Evolutionary conservation across 257 asterid species (phyloP).

Genomic region (Capsicum pubescens): DNA sequence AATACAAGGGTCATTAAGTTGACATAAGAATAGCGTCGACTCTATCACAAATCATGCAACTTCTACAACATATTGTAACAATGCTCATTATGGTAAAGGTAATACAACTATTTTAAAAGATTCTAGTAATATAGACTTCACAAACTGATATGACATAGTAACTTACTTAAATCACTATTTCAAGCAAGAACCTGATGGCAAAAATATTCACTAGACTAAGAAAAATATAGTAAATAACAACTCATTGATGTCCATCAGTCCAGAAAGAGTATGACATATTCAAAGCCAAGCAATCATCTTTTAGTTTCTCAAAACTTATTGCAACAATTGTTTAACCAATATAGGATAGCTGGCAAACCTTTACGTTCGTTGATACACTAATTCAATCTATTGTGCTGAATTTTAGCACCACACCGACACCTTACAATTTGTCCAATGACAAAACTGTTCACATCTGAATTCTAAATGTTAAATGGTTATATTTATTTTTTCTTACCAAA

Average conservation of each 20-base stretch:
- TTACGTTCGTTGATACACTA: background rate
- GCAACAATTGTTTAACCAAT: background rate
- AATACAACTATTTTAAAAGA: background rate
- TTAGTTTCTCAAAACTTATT: slow-evolving; percentile 16
- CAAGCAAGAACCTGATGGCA: background rate
- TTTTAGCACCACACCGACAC: background rate
- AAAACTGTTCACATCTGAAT: background rate
- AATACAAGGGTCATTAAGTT: background rate
- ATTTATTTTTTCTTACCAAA: background rate
- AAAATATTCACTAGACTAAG: background rate
- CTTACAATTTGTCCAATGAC: background rate
- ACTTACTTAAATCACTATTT: background rate
- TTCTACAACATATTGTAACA: background rate
- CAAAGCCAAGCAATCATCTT: background rate
- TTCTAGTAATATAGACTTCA: slow-evolving; percentile 3
- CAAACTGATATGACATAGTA: background rate
- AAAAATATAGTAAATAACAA: slow-evolving; percentile 9
- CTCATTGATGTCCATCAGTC: background rate
- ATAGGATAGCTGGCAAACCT: background rate
- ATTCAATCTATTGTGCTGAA: background rate
- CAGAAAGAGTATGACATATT: background rate
- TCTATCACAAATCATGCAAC: background rate
- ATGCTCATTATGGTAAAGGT: background rate
- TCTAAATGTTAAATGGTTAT: background rate
- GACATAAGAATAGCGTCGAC: slow-evolving; percentile 14